Base-by-base conservation (phyloP, 1,284 basidiomycete genomes). In the Cerioporus squamosus region DNA sequence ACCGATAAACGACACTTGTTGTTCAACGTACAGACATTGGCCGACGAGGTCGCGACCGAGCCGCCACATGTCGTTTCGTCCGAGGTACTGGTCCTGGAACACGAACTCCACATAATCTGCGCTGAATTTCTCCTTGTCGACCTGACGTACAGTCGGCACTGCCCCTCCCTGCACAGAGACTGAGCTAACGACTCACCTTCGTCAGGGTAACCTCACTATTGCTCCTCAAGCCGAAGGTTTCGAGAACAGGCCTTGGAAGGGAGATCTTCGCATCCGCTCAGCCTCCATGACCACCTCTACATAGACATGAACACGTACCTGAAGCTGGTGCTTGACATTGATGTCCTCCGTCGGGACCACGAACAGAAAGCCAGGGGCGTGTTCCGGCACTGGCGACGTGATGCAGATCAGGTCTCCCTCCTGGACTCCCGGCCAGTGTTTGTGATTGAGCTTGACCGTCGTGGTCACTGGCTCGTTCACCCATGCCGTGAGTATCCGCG, bases 21-120 rank as follows among this genome's bases (percentile, higher is more conserved):
- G 87, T 60, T 86, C 82, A 5, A 81, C 77, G 65, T 89, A 86
- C 15, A 90, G 75, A 66, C 87, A 90, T 68, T 91, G 90, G n/a
- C 88, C 87, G 2, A 88, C 86, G 39, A 97, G 80, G 51, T 87
- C 82, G 71, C 90, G 87, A 26, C 86, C 86, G 14, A 96, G 79
- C 44, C 92, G 81, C 91, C 94, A 97, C 93, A 96, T 95, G 66
- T 97, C 95, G 55, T 93, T 93, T 52, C 95, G 85, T 23, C 94
- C 94, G 10, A 97, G 80, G 69, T 96, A 96, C 70, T 95, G 94
- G 69, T 97, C 95, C 66, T 92, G 90, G 71, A 97, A 97, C 47
- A 87, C 86, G 53, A 97, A 83, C 68, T 97, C 95, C 51, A 97
- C 81, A 70, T 90, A 92, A 63, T 95, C 91, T 2, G 92, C 92